phyloP scores from a whole-genome alignment of 768 basidiomycete species.

The Cantharellus anzutake region DNA sequence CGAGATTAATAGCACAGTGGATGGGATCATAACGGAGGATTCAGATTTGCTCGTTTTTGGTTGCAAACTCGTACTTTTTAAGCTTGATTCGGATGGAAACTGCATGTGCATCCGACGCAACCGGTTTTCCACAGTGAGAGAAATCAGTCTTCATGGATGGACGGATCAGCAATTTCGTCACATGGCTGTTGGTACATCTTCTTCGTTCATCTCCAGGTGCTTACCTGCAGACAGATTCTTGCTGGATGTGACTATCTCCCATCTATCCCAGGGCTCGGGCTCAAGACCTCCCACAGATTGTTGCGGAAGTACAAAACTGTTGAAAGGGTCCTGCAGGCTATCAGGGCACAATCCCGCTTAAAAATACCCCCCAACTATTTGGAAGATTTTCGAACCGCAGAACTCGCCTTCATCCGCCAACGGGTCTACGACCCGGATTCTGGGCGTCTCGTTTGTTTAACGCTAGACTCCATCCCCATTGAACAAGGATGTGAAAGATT shows the following conservation, averaged over 20 bases:
- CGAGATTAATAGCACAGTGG: slow-evolving; percentile 61
- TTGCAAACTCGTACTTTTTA: slow-evolving; percentile 84
- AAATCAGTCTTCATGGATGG: slow-evolving; percentile 75
- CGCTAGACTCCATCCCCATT: slow-evolving; percentile 32
- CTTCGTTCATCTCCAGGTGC: not conserved
- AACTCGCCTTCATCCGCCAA: slow-evolving; percentile 85
- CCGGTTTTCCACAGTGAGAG: slow-evolving; percentile 23
- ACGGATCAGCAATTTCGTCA: slow-evolving; percentile 75
- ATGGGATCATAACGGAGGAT: slow-evolving; percentile 93
- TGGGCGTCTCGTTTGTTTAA: slow-evolving; percentile 51
- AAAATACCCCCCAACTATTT: slow-evolving; percentile 60
- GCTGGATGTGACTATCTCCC: slow-evolving; percentile 87
- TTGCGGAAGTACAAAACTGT: slow-evolving; percentile 72
- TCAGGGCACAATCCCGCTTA: slow-evolving; percentile 73
- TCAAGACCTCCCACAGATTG: slow-evolving; percentile 80
- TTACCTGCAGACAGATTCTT: slow-evolving; percentile 31
- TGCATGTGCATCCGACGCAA: slow-evolving; percentile 22
- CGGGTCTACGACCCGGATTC: slow-evolving; percentile 66
- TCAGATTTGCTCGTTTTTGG: slow-evolving; percentile 96
- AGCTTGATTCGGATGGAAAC: slow-evolving; percentile 45
- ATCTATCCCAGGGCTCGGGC: slow-evolving; percentile 76
- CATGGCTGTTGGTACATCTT: slow-evolving; percentile 38
- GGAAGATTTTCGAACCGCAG: slow-evolving; percentile 57
- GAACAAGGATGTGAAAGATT: slow-evolving; percentile 42
- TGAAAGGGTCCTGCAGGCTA: slow-evolving; percentile 57